Evolutionary conservation across 371 early-diverging fungal species (phyloP).

Genomic region (Rhizopus arrhizus): DNA sequence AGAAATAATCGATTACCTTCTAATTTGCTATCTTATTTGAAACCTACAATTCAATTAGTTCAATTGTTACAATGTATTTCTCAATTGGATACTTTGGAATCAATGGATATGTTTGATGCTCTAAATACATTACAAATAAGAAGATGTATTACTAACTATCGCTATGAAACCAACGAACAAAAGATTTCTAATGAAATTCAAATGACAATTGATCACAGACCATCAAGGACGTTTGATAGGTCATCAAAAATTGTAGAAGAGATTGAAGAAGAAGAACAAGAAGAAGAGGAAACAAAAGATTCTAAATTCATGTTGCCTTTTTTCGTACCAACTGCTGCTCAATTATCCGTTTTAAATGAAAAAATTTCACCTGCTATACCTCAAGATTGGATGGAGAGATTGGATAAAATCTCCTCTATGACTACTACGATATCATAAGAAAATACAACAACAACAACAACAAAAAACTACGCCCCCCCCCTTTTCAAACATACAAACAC

Average conservation of each 20-base stretch:
- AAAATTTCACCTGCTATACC: constrained; percentile 48
- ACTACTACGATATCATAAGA: too few species aligned
- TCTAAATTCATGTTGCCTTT: constrained; percentile 55
- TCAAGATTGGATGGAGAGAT: constrained; percentile 55
- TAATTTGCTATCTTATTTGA: constrained; percentile 48
- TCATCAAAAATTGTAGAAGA: constrained; percentile 32
- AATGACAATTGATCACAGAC: constrained; percentile 63
- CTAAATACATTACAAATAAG: constrained; percentile 74
- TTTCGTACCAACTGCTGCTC: constrained; percentile 50
- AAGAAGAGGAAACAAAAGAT: constrained; percentile 48
- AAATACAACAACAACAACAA: too few species aligned
- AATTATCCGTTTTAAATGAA: constrained; percentile 32
- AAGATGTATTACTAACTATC: constrained; percentile 73
- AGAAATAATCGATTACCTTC: constrained; percentile 57
- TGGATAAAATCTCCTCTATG: constrained; percentile 36
- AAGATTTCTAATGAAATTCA: constrained; percentile 68
- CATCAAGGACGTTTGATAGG: too few species aligned
- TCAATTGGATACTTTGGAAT: constrained; percentile 64
- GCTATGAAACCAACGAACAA: constrained; percentile 83
- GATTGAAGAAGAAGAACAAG: constrained; percentile 17
- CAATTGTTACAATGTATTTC: constrained; percentile 82
- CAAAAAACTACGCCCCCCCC: too few species aligned
- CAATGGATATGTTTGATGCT: constrained; percentile 61
- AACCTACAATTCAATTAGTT: constrained; percentile 74
- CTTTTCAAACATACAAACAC: too few species aligned